Percentiles rank a stretch among this genome's conserved stretches.
These are phyloP conservation scores for Acaromyces ingoldii DNA, from an alignment of 1,284 basidiomycete genomes.

Conservation along the genomic window DNA sequence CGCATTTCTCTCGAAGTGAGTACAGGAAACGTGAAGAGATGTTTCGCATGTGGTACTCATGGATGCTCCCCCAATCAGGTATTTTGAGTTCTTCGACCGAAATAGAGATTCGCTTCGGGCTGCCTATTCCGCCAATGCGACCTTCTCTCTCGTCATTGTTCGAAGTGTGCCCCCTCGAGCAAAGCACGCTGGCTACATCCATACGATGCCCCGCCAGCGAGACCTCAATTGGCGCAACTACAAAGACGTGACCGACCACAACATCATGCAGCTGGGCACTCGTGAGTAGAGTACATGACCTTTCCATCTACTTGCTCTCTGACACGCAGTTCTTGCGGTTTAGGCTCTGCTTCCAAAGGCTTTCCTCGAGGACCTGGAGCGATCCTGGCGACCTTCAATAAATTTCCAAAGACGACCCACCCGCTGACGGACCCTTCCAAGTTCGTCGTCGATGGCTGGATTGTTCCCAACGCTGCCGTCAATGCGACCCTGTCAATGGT, in stretches of 20 bases:
- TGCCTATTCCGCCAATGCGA: slow-evolving; percentile 76
- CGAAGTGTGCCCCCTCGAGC: slow-evolving; percentile 72
- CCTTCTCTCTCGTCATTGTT: slow-evolving; percentile 81
- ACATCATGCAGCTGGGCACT: slow-evolving; percentile 33
- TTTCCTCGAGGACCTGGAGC: slow-evolving; percentile 38
- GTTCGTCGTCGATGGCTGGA: slow-evolving; percentile 83
- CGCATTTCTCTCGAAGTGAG: slow-evolving; percentile 69
- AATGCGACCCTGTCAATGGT: slow-evolving; percentile 22
- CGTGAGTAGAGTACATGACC: slow-evolving; percentile 5
- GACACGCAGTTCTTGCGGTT: slow-evolving; percentile 1
- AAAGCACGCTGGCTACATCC: slow-evolving; percentile 44
- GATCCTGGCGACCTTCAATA: slow-evolving; percentile 62
- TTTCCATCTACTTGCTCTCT: slow-evolving; percentile 25
- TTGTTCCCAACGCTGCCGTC: slow-evolving; percentile 54
- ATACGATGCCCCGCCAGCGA: slow-evolving; percentile 68
- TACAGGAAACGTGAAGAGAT: not conserved
- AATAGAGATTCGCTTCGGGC: slow-evolving; percentile 66
- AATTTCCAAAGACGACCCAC: slow-evolving; percentile 74
- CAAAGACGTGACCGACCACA: slow-evolving; percentile 52
- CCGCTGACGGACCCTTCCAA: slow-evolving; percentile 61
- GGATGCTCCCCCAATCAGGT: not conserved
- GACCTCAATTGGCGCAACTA: slow-evolving; percentile 71
- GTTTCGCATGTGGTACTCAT: not conserved
- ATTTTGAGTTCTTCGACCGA: slow-evolving; percentile 74
- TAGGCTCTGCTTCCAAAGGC: slow-evolving; percentile 4